Conservation (phyloP, 148 eudicot species). For the Camellia lanceoleosa region DNA sequence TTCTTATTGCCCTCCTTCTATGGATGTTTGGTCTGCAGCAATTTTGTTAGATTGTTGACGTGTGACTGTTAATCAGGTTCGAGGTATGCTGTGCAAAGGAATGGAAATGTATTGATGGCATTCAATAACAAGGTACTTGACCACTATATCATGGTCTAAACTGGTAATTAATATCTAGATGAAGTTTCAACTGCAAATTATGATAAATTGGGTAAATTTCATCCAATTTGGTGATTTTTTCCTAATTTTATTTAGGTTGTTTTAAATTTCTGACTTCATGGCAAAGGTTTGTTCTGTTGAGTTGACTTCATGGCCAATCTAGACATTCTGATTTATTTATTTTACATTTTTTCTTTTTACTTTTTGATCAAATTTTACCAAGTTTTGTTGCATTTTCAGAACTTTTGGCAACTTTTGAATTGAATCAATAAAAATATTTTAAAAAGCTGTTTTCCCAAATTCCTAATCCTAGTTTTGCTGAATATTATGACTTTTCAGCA, state of each 20-base stretch:
- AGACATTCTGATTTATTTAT: not conserved
- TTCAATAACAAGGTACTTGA: slow-evolving; percentile 81
- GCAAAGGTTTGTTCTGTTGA: not conserved
- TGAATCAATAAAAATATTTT: not conserved
- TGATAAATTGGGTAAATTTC: not conserved
- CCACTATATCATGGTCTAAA: not conserved
- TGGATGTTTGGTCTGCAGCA: not conserved
- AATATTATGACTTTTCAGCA: no score
- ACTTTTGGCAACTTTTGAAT: not conserved
- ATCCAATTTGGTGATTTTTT: not conserved
- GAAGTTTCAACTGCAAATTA: not conserved
- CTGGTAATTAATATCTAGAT: not conserved
- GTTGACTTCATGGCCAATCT: not conserved
- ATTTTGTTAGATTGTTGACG: slow-evolving; percentile 20
- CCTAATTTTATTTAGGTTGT: not conserved
- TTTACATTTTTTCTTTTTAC: not conserved
- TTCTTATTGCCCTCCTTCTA: not conserved
- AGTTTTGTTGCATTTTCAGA: not conserved
- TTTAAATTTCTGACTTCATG: not conserved
- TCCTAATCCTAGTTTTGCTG: no score
- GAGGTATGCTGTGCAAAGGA: slow-evolving; percentile 82
- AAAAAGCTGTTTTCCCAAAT: no score
- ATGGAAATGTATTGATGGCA: slow-evolving; percentile 81
- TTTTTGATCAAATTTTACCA: not conserved
- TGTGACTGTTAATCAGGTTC: slow-evolving; percentile 58